Base-by-base conservation (phyloP, 345 rosid species). In the Eucalyptus camaldulensis region DNA sequence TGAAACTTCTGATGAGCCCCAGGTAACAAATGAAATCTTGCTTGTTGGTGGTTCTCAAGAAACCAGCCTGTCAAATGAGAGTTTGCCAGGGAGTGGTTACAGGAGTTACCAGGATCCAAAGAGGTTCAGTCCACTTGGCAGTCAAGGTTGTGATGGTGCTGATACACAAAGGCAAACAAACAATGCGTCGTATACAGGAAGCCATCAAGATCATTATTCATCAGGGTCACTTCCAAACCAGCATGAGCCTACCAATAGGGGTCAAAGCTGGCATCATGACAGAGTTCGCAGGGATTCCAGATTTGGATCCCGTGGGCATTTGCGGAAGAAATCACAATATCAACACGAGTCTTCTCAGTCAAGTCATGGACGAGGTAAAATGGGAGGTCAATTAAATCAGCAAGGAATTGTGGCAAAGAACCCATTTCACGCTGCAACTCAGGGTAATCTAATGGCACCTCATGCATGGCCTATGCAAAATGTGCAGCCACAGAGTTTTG, bases 281-380 rank as follows among this genome's bases (percentile, higher is more conserved):
- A 94, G 91, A 91, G 53, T 43, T 89, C 92, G 44, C 19, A 90
- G 93, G 90, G 98, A 95, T 89, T 89, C 80, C 27, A 94, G 91
- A 90, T 88, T 88, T 90, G 92, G 93, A 40, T 93, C 88, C 87
- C 92, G 90, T 47, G 96, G 95, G 88, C 92, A 90, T 88, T 86
- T 94, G 88, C 91, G 89, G 89, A 93, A 87, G 90, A 95, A 92
- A 87, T 81, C 31, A 22, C 88, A 92, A 89, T 93, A 88, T 87
- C 93, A 90, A 62, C 89, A 51, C 8, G 95, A 88, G 65, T 90
- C 94, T 81, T 90, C 91, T 51, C 93, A 72, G 80, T 86, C 87
- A 58, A 89, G 16, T 22, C 47, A 80, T 49, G 72, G 90, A 62
- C 93, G 44, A 33, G 81, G 85, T 88, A 93, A 92, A 51, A 50